Evolutionary conservation across 129 eudicot species (phyloP), one percentile per base, ranked within the genome.

Genomic region (Centaurea solstitialis): DNA sequence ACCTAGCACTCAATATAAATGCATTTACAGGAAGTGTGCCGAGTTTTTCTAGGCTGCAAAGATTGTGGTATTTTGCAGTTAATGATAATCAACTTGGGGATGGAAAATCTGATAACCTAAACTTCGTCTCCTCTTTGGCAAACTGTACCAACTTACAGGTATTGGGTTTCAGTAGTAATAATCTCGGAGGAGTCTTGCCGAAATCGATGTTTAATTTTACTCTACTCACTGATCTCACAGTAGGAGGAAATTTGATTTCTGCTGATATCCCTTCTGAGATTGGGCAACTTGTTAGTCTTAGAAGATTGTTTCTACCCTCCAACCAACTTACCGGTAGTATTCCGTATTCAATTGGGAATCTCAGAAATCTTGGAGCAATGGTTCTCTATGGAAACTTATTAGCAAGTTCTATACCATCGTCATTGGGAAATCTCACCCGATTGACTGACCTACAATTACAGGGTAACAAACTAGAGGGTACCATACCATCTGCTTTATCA

Each of bases 151-250:
- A 6, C 15, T 61, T 68, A 15, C 21, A 26, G 0, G 3, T 1
- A 6, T 26, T 43, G 28, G 81, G 24, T 13, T 30, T 81, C 3
- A 9, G 61, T 28, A 4, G 0, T 1, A 82, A 82, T 13, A 35
- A 68, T 9, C 77, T 82, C 15, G 62, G 57, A 75, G 85, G 85
- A 9, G 39, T 35, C 10, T 35, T 82, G 11, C 85, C 85, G 0
- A 30, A 28, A 35, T 68, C 45, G 4, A 0, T 78, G 1, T 70
- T 23, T n/a, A 75, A 82, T 35, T 45, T 82, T 18, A 68, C 72
- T 21, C 41, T 17, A 15, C 77, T 82, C 26, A 69, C 30, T 1
- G 6, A 6, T 6, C 18, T 76, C 24, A n/a, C 17, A 0, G 7
- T 82, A 22, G 77, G 66, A 4, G 8, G 0, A 2, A 82, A 75